Base-by-base conservation (phyloP, 768 basidiomycete genomes). In the Lepiota venenata region DNA sequence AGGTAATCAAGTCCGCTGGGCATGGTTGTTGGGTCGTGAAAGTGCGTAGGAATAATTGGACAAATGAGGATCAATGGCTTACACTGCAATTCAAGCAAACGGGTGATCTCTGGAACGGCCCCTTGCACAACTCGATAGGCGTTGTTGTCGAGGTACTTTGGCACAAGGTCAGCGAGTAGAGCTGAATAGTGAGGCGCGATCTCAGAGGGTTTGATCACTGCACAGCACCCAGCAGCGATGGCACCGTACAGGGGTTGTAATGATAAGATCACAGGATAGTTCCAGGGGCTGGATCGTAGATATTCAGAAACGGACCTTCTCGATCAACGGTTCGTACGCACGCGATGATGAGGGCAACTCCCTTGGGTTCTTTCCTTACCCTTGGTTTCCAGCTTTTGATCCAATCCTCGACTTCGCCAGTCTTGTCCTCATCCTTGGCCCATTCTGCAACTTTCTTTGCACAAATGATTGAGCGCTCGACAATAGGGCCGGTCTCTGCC, bases 181-280 rank as follows among this genome's bases (percentile, higher is more conserved):
- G 68, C 60, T 0, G 82, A 74, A 53, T 71, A 73, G 39, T 74
- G 66, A 0, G 85, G 79, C 0, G 74, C 65, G 44, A 81, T 62
- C 61, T 91, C 90, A 7, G 87, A 88, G 0, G 79, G 77, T 62
- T 91, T 91, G 61, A 90, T 43, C 8, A 83, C 74, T 0, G 76
- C 78, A n/a, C 82, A 76, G 60, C 85, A 87, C 0, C 89, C 90
- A 0, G 88, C 87, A 0, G 87, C 75, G 46, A 92, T 85, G 1
- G 89, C 89, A 3, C 88, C 88, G 47, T 79, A 73, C 18, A 86
- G 68, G 2, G 87, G 86, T 37, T 78, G 76, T 5, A 87, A 64
- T 62, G 68, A 72, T 29, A 85, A 73, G 9, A 81, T 68, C 47
- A 82, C 61, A 0, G 86, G 86, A 59, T 81, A 87, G 61, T 87